Conservation (phyloP, 495 filamentous ascomycete species). For the Talaromyces borbonicus region DNA sequence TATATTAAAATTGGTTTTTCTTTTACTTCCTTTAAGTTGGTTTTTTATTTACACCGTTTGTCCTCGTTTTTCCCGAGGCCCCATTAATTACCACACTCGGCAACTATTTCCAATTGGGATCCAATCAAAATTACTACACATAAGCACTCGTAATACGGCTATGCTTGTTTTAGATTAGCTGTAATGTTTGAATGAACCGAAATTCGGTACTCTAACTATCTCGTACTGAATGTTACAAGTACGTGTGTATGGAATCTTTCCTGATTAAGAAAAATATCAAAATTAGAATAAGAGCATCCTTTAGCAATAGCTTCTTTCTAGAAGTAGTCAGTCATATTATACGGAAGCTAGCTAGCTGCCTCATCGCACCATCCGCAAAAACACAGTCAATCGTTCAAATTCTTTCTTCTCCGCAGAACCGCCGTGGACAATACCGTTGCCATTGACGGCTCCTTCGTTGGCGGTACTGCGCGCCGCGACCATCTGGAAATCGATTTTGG, state of each 20-base stretch:
- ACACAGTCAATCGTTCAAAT: slow-evolving; percentile 57
- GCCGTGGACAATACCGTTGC: slow-evolving; percentile 5
- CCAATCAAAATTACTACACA: neutral
- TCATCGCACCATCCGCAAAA: slow-evolving; percentile 40
- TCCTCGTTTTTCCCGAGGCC: too few species aligned
- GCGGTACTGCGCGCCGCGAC: slow-evolving; percentile 48
- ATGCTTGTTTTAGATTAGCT: neutral
- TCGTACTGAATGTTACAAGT: too few species aligned
- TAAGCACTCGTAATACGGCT: neutral
- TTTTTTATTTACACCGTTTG: too few species aligned
- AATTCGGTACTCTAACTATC: neutral
- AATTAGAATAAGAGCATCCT: neutral
- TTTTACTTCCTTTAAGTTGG: neutral
- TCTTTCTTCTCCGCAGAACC: slow-evolving; percentile 47
- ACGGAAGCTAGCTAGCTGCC: too few species aligned
- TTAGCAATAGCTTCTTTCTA: too few species aligned
- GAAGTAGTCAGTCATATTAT: too few species aligned
- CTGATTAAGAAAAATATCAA: neutral
- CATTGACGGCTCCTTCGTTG: slow-evolving; percentile 42
- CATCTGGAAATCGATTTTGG: slow-evolving; percentile 54
- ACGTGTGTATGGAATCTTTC: too few species aligned
- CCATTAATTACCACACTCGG: neutral
- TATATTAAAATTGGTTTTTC: neutral
- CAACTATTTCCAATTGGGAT: neutral
- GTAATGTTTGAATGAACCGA: neutral